Conservation (phyloP, 202 grass and related monocot genomes). For the Hordeum pubiflorum region DNA sequence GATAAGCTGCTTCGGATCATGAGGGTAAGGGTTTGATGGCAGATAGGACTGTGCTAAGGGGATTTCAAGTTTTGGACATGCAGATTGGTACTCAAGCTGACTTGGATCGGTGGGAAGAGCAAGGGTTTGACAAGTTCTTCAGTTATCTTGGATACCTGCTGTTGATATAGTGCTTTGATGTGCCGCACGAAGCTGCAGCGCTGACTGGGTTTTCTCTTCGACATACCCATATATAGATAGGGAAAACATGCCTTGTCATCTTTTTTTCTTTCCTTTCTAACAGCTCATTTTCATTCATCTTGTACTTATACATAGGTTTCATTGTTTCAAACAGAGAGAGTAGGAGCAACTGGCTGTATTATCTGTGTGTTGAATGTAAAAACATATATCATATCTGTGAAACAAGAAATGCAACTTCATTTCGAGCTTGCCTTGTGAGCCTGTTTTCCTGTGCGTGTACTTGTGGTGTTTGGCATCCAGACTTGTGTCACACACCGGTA, state of each 20-base stretch:
- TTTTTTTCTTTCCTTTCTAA: not conserved
- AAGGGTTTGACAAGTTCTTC: constrained; percentile 33
- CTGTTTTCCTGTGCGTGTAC: not conserved
- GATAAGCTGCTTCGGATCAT: constrained; percentile 55
- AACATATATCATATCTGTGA: not conserved
- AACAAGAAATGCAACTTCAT: constrained; percentile 8
- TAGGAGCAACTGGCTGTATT: not conserved
- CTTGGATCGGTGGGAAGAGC: constrained; percentile 48
- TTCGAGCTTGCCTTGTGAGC: not conserved
- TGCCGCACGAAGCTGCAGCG: not conserved
- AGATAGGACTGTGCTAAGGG: constrained; percentile 21
- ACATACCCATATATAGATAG: not conserved
- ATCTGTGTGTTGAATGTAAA: constrained; percentile 32
- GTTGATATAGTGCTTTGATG: not conserved
- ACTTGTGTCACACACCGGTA: not conserved
- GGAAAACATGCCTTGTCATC: not conserved
- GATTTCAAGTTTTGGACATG: constrained; percentile 19
- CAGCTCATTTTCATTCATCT: not conserved
- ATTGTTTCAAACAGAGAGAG: not conserved
- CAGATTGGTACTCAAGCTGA: constrained; percentile 59
- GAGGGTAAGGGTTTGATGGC: constrained; percentile 25
- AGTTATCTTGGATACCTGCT: not conserved
- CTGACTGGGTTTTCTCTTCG: not conserved
- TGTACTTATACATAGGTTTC: constrained; percentile 17
- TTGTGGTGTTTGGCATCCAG: not conserved